These are phyloP conservation scores for Daedalea quercina DNA, from an alignment of 768 basidiomycete species.

Conservation along the genomic window DNA sequence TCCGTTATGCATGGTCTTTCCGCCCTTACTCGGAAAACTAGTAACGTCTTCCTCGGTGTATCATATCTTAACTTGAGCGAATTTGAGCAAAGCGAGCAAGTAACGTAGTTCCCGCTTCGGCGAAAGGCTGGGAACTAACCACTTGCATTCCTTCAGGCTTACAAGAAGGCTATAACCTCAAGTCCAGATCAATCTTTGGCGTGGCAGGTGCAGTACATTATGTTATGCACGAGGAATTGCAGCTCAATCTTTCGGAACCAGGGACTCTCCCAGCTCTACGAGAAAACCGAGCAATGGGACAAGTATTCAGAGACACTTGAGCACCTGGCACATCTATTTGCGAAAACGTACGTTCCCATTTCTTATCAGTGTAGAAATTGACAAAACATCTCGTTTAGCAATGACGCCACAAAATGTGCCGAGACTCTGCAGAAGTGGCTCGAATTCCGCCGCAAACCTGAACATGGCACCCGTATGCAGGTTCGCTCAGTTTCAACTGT, in stretches of 20 bases:
- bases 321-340: slow-evolving; percentile 51
- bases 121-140: slow-evolving; percentile 8
- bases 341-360: slow-evolving; percentile 42
- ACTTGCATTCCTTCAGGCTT: slow-evolving; percentile 44
- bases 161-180: slow-evolving; percentile 67
- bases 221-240: too few species aligned
- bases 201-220: slow-evolving; percentile 59
- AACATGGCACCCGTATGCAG: slow-evolving; percentile 41
- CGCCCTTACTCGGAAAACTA: slow-evolving; percentile 25
- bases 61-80: slow-evolving; percentile 73
- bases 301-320: slow-evolving; percentile 47
- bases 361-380: background rate
- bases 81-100: slow-evolving; percentile 76
- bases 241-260: slow-evolving; percentile 20
- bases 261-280: slow-evolving; percentile 73
- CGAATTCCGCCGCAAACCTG: slow-evolving; percentile 51
- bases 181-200: slow-evolving; percentile 69
- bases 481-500: slow-evolving; percentile 26
- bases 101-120: slow-evolving; percentile 33
- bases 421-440: slow-evolving; percentile 77
- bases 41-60: slow-evolving; percentile 81
- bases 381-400: slow-evolving; percentile 30
- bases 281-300: slow-evolving; percentile 53
- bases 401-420: slow-evolving; percentile 74
- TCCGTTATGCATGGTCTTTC: background rate